Conservation (phyloP, 2,329 filamentous ascomycete species). For the Dactylellina haptotyla region DNA sequence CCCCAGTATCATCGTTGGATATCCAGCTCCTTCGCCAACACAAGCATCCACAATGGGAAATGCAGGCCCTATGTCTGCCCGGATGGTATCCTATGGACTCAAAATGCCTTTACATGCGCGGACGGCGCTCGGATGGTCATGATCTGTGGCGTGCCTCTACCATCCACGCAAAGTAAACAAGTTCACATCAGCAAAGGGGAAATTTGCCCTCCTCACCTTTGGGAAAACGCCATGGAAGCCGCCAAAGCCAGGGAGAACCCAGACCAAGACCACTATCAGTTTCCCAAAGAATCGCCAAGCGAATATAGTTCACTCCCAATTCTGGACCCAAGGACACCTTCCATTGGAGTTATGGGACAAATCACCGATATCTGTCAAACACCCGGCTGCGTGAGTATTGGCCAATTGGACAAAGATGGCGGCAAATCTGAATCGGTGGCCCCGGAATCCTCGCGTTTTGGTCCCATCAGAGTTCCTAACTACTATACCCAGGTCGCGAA, state of each 20-base stretch:
- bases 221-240: conserved; percentile 36
- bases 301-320: conserved; percentile 9
- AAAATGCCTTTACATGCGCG: conserved; percentile 41
- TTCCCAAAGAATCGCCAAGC: conserved; percentile 10
- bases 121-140: conserved; percentile 44
- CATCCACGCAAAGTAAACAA: conserved; percentile 29
- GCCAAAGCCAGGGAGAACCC: not conserved
- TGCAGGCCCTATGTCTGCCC: conserved; percentile 48
- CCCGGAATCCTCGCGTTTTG: conserved; percentile 14
- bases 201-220: conserved; percentile 40
- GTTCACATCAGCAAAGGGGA: conserved; percentile 41
- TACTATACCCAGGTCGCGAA: conserved; percentile 35
- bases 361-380: conserved; percentile 13
- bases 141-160: conserved; percentile 41
- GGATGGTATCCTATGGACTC: conserved; percentile 47
- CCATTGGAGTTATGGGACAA: conserved; percentile 37
- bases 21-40: conserved; percentile 47
- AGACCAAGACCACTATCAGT: conserved; percentile 2
- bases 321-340: conserved; percentile 19
- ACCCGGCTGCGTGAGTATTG: not conserved
- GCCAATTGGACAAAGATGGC: not conserved
- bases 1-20: conserved; percentile 52
- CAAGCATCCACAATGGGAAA: conserved; percentile 28
- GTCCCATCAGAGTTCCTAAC: conserved; percentile 21
- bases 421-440: conserved; percentile 1